phyloP scores from a whole-genome alignment of 306 rosid genomes.

The Casuarina glauca region DNA sequence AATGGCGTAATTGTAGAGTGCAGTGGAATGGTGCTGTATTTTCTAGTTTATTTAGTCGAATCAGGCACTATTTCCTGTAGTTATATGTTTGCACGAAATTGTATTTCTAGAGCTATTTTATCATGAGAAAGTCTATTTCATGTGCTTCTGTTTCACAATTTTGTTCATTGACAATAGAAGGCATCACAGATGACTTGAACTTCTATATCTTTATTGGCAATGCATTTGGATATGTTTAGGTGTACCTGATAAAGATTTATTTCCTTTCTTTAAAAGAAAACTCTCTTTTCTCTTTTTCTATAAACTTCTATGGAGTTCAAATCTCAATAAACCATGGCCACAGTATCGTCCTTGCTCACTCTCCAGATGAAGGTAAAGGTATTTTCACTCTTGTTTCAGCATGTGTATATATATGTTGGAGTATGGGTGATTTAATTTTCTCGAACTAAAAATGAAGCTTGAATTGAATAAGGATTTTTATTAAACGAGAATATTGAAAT shows the following conservation, averaged over 20 bases:
- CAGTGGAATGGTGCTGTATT: background rate
- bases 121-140: background rate
- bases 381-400: background rate
- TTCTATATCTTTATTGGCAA: background rate
- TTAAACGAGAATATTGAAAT: background rate
- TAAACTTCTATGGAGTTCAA: background rate
- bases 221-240: background rate
- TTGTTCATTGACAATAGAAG: background rate
- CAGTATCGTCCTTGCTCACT: constrained; percentile 12
- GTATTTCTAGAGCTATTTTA: background rate
- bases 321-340: background rate
- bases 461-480: background rate
- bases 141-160: background rate
- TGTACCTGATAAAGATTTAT: background rate
- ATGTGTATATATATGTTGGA: constrained; percentile 7
- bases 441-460: background rate
- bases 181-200: background rate
- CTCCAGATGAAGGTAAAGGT: constrained; percentile 18
- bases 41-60: background rate
- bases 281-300: background rate
- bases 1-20: background rate
- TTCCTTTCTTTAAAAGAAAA: background rate
- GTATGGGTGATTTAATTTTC: background rate
- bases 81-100: too few species aligned
- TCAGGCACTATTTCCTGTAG: too few species aligned